phyloP scores from a whole-genome alignment of 257 asterid species.

The Solanum appendiculatum region DNA sequence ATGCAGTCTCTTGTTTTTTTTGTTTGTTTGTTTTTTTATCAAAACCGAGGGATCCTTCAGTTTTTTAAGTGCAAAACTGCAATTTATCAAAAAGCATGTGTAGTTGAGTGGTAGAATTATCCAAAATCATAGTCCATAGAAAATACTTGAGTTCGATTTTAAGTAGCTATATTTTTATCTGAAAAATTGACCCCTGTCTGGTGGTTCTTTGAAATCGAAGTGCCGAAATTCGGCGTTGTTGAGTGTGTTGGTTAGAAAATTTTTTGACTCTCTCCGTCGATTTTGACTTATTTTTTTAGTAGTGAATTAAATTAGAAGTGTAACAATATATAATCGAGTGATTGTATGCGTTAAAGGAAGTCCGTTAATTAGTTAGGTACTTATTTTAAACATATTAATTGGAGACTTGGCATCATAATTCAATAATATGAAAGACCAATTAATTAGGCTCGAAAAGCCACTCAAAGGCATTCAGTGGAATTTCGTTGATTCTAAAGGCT shows the following conservation, averaged over 20 bases:
- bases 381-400: not conserved
- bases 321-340: not conserved
- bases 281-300: not conserved
- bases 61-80: not conserved
- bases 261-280: not conserved
- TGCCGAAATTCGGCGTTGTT: too few relatives aligned
- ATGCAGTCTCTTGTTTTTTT: too few relatives aligned
- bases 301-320: not conserved
- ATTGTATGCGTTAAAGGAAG: not conserved
- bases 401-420: not conserved
- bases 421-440: not conserved
- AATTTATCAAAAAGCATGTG: too few relatives aligned
- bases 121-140: too few relatives aligned
- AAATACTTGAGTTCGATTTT: too few relatives aligned
- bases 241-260: too few relatives aligned
- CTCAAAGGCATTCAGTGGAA: not conserved
- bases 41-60: too few relatives aligned
- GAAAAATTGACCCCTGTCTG: not conserved
- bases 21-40: too few relatives aligned
- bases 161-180: not conserved
- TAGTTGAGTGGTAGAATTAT: too few relatives aligned
- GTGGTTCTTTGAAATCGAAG: too few relatives aligned
- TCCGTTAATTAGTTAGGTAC: not conserved
- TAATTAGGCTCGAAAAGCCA: not conserved
- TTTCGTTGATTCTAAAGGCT: constrained; percentile 14